A percentile compares a stretch with the other conserved stretches of the same genome.
phyloP scores from a whole-genome alignment of 805 yeast genomes.

The Cyberlindnera bimundalis region DNA sequence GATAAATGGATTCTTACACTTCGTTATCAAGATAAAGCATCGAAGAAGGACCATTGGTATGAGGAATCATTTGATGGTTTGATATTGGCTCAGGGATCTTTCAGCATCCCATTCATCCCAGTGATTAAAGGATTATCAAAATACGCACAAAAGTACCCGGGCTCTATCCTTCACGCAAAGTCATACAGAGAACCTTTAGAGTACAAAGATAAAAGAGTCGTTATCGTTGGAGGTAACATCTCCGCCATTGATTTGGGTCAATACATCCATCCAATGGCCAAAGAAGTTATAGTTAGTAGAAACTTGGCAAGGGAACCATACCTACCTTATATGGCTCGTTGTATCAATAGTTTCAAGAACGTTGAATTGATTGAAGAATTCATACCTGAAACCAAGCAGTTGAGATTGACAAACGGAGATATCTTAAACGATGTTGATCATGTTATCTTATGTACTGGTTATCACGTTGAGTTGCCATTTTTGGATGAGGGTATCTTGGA shows the following conservation, averaged over 20 bases:
- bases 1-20: constrained; percentile 38
- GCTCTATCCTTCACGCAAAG: constrained; percentile 48
- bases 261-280: constrained; percentile 36
- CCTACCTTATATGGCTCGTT: constrained; percentile 37
- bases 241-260: constrained; percentile 44
- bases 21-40: constrained; percentile 11
- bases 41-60: constrained; percentile 37
- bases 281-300: constrained; percentile 59
- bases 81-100: constrained; percentile 57
- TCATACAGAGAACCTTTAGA: constrained; percentile 40
- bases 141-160: constrained; percentile 40
- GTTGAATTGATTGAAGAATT: constrained; percentile 28
- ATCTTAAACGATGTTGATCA: constrained; percentile 34
- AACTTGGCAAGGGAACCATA: constrained; percentile 62
- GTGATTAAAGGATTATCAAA: constrained; percentile 43
- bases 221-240: constrained; percentile 43
- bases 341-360: constrained; percentile 26
- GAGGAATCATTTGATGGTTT: constrained; percentile 51
- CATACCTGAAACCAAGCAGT: constrained; percentile 28
- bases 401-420: constrained; percentile 33
- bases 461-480: constrained; percentile 40
- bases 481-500: constrained; percentile 26
- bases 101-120: constrained; percentile 54
- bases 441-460: constrained; percentile 42
- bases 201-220: constrained; percentile 38